Percentiles rank a stretch among this genome's conserved stretches.
Evolutionary conservation across 2,329 filamentous ascomycete genomes (phyloP).

Genomic region (Aspergillus candidus): DNA sequence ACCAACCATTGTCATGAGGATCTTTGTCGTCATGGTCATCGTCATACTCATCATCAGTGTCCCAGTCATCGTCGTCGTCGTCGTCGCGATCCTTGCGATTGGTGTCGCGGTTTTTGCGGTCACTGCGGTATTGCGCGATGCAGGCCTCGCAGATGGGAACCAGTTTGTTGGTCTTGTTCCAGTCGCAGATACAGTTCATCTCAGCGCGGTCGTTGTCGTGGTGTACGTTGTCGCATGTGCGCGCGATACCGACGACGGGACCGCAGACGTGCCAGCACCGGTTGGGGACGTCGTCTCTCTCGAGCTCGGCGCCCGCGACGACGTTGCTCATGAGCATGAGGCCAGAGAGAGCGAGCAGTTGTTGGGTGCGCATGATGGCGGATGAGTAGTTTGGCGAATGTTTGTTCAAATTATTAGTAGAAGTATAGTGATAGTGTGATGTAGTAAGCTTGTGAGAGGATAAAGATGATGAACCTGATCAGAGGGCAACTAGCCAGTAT

Average conservation of each 20-base stretch:
- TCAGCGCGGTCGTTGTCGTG: conserved; percentile 22
- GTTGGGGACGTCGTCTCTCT: conserved; percentile 24
- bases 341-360: conserved; percentile 19
- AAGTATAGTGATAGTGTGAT: neutral
- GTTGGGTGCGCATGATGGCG: conserved; percentile 18
- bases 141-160: conserved; percentile 29
- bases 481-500: too few relatives aligned
- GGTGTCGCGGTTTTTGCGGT: conserved; percentile 8
- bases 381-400: neutral
- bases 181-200: conserved; percentile 24
- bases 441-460: too few relatives aligned
- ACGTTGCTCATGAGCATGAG: conserved; percentile 20
- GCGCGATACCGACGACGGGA: conserved; percentile 17
- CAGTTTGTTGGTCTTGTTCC: conserved; percentile 19
- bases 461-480: too few relatives aligned
- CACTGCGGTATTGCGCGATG: conserved; percentile 21
- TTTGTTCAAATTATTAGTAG: neutral
- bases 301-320: conserved; percentile 20
- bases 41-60: conserved; percentile 9
- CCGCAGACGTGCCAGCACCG: conserved; percentile 23
- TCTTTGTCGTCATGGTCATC: conserved; percentile 9
- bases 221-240: conserved; percentile 19
- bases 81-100: conserved; percentile 15
- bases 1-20: conserved; percentile 24
- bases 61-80: conserved; percentile 9